Conservation (phyloP, 441 rosid genomes). For the Cnidoscolus chayamansa region DNA sequence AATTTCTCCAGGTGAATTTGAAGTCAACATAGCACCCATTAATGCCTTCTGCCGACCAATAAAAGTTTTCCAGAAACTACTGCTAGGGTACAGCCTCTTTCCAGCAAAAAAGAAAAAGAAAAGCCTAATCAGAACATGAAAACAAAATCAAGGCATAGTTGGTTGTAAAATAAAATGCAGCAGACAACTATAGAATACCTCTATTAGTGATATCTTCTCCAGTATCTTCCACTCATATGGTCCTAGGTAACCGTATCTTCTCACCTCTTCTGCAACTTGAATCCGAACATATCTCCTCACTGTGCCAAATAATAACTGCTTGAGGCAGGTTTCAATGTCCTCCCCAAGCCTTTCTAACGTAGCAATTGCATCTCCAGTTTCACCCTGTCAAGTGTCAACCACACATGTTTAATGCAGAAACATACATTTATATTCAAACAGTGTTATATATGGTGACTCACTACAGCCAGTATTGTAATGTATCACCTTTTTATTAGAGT, state of each 20-base stretch:
- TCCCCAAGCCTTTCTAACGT: constrained; percentile 96
- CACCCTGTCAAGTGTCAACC: constrained; percentile 73
- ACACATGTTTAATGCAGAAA: constrained; percentile 35
- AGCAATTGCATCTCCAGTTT: constrained; percentile 80
- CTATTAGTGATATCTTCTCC: constrained; percentile 77
- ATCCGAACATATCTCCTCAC: constrained; percentile 78
- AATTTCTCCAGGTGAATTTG: constrained; percentile 41
- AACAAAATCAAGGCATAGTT: constrained; percentile 25
- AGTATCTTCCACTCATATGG: constrained; percentile 73
- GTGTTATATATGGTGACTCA: too few relatives aligned
- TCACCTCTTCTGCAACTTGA: constrained; percentile 83
- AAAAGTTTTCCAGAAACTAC: constrained; percentile 86
- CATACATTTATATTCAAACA: constrained; percentile 8
- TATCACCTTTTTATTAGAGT: too few relatives aligned
- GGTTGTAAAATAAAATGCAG: constrained; percentile 9
- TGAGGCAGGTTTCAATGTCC: constrained; percentile 80
- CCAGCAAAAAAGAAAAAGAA: constrained; percentile 33
- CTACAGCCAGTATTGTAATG: too few relatives aligned
- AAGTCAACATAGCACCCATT: constrained; percentile 34
- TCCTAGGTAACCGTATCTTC: constrained; percentile 70
- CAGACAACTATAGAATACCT: constrained; percentile 50
- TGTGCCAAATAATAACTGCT: constrained; percentile 93
- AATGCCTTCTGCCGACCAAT: constrained; percentile 52
- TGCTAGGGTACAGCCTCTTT: constrained; percentile 98
- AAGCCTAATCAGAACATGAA: constrained; percentile 29